phyloP scores from a whole-genome alignment of 106 monocot species.

The Dioscorea alata region DNA sequence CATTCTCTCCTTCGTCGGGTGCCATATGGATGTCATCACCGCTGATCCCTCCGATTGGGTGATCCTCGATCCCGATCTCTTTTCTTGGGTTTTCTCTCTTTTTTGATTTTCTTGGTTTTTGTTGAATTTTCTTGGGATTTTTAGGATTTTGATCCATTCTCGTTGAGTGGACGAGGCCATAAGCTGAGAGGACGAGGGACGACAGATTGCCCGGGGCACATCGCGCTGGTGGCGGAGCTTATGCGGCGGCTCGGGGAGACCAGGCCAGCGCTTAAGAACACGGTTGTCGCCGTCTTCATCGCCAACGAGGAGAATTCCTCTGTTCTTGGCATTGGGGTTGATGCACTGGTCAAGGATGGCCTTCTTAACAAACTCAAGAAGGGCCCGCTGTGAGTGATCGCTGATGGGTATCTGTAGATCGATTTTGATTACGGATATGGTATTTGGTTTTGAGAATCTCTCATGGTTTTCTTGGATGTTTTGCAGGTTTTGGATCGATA shows the following conservation, averaged over 20 bases:
- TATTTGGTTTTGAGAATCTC: neutral
- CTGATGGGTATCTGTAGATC: neutral
- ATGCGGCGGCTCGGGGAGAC: conserved; percentile 71
- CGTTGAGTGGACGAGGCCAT: conserved; percentile 85
- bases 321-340: conserved; percentile 63
- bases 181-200: conserved; percentile 81
- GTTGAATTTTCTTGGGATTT: neutral
- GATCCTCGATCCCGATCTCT: neutral
- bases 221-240: conserved; percentile 86
- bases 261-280: conserved; percentile 55
- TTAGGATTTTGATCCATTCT: conserved; percentile 87
- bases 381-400: conserved; percentile 61
- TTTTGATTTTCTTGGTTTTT: neutral
- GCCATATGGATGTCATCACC: conserved; percentile 97
- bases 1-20: conserved; percentile 75
- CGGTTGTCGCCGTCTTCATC: conserved; percentile 88
- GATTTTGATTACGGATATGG: neutral
- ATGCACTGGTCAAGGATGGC: conserved; percentile 66
- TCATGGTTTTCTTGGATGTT: neutral
- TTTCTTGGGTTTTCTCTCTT: neutral
- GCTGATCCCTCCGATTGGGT: conserved; percentile 85
- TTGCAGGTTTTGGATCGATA: conserved; percentile 96
- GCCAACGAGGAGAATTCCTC: conserved; percentile 97
- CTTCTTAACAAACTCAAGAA: conserved; percentile 76
- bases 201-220: conserved; percentile 91